Conservation (phyloP, 495 filamentous ascomycete species). For the Podospora pseudocomata region DNA sequence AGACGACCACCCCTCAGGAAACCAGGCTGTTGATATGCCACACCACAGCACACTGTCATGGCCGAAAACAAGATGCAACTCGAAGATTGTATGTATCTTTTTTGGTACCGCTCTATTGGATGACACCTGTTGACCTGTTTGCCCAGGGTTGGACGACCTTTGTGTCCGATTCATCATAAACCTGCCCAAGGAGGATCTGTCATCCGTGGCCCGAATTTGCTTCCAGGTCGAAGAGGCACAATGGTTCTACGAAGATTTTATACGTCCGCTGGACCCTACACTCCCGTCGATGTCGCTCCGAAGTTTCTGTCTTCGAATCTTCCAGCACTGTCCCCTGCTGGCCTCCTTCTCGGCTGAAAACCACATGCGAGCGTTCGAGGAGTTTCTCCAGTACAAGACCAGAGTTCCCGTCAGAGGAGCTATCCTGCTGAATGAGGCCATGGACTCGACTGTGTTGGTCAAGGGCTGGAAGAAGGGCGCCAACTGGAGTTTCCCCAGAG, state of each 20-base stretch:
- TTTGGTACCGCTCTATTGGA: neutral
- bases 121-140: slow-evolving; percentile 9
- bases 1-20: slow-evolving; percentile 4
- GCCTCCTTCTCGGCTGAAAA: slow-evolving; percentile 72
- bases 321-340: slow-evolving; percentile 86
- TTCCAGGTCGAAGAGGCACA: slow-evolving; percentile 99
- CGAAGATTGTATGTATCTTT: slow-evolving; percentile 73
- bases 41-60: slow-evolving; percentile 52
- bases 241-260: slow-evolving; percentile 99
- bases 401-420: slow-evolving; percentile 90
- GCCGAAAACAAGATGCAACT: slow-evolving; percentile 76
- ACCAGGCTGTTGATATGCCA: slow-evolving; percentile 28
- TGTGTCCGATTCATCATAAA: slow-evolving; percentile 96
- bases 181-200: slow-evolving; percentile 82
- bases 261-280: slow-evolving; percentile 80
- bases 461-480: slow-evolving; percentile 97
- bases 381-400: slow-evolving; percentile 91
- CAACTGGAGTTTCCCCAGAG: slow-evolving; percentile 93
- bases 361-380: slow-evolving; percentile 75
- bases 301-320: slow-evolving; percentile 80
- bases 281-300: slow-evolving; percentile 81
- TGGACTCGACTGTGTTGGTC: slow-evolving; percentile 89
- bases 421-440: slow-evolving; percentile 82
- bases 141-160: slow-evolving; percentile 85
- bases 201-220: slow-evolving; percentile 86